Conservation (phyloP, 805 yeast genomes). For the Zygosaccharomyces lentus region DNA sequence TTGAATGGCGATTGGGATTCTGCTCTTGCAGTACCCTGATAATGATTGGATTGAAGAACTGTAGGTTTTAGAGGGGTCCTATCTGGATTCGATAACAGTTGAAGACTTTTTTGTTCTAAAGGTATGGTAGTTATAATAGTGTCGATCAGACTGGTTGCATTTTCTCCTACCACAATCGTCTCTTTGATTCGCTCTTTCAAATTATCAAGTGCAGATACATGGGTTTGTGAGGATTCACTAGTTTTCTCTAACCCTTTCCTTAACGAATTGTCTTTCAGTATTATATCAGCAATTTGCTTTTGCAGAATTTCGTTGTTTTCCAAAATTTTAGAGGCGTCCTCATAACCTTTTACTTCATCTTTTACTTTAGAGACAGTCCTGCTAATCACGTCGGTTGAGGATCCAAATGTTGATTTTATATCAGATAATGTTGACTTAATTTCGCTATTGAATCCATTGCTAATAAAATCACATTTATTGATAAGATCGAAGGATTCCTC, state of each 20-base stretch:
- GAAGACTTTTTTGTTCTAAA: background rate
- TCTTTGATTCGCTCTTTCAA: slow-evolving; percentile 9
- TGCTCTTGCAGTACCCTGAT: slow-evolving; percentile 5
- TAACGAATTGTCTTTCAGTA: slow-evolving; percentile 17
- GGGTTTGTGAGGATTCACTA: slow-evolving; percentile 7
- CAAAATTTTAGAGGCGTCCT: slow-evolving; percentile 11
- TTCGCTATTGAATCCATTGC: slow-evolving; percentile 21
- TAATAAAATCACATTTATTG: slow-evolving; percentile 33
- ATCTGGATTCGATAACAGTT: background rate
- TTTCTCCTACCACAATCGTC: slow-evolving; percentile 3
- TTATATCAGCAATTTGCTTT: slow-evolving; percentile 19
- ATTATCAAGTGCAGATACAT: slow-evolving; percentile 8
- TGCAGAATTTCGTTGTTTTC: slow-evolving; percentile 16
- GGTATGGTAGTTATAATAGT: background rate
- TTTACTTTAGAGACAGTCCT: slow-evolving; percentile 19
- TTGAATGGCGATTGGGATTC: slow-evolving; percentile 10
- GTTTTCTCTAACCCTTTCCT: slow-evolving; percentile 12
- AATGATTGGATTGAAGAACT: slow-evolving; percentile 4
- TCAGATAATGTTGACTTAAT: slow-evolving; percentile 17
- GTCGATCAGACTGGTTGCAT: background rate
- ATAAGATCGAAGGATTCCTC: slow-evolving; percentile 30
- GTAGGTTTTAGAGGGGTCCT: slow-evolving; percentile 12
- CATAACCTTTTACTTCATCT: slow-evolving; percentile 16
- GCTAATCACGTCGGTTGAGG: slow-evolving; percentile 18
- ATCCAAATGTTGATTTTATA: slow-evolving; percentile 20